These are phyloP conservation scores for Huiozyma sinensis DNA, from an alignment of 805 yeast genomes.

Conservation along the genomic window DNA sequence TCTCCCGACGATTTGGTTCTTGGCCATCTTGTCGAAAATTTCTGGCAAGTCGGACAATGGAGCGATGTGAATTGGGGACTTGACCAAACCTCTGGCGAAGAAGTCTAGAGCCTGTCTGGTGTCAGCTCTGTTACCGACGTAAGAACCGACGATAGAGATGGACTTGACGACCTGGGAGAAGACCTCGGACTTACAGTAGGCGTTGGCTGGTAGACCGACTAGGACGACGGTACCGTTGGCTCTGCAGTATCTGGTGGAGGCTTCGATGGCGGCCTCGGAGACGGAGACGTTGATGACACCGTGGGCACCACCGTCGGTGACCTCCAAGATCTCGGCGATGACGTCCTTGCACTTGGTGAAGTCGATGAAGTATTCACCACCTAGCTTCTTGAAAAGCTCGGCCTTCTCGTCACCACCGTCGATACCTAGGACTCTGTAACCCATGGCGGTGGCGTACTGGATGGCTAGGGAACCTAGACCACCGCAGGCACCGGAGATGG, in stretches of 20 bases:
- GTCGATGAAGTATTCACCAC: conserved; percentile 56
- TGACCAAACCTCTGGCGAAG: conserved; percentile 60
- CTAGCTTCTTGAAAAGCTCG: conserved; percentile 40
- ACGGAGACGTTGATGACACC: conserved; percentile 59
- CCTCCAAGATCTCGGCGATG: conserved; percentile 34
- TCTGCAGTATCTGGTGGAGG: conserved; percentile 43
- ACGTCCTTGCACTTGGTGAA: conserved; percentile 42
- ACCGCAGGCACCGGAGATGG: conserved; percentile 72
- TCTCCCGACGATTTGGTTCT: conserved; percentile 80
- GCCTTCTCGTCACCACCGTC: conserved; percentile 68
- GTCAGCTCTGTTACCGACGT: conserved; percentile 44
- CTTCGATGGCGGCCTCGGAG: conserved; percentile 41
- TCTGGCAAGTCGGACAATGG: conserved; percentile 61
- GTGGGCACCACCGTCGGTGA: conserved; percentile 56
- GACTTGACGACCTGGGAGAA: conserved; percentile 42
- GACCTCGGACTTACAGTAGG: conserved; percentile 36
- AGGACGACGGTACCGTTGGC: conserved; percentile 50
- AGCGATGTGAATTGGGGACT: conserved; percentile 64
- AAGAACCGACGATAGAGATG: conserved; percentile 37
- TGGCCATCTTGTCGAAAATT: conserved; percentile 68
- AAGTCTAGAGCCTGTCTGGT: conserved; percentile 61
- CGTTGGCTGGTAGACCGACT: conserved; percentile 51
- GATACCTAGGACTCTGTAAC: conserved; percentile 57
- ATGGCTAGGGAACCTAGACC: conserved; percentile 70
- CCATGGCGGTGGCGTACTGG: conserved; percentile 71